Evolutionary conservation across 805 yeast genomes (phyloP).

Genomic region (Kuraishia floccosa): DNA sequence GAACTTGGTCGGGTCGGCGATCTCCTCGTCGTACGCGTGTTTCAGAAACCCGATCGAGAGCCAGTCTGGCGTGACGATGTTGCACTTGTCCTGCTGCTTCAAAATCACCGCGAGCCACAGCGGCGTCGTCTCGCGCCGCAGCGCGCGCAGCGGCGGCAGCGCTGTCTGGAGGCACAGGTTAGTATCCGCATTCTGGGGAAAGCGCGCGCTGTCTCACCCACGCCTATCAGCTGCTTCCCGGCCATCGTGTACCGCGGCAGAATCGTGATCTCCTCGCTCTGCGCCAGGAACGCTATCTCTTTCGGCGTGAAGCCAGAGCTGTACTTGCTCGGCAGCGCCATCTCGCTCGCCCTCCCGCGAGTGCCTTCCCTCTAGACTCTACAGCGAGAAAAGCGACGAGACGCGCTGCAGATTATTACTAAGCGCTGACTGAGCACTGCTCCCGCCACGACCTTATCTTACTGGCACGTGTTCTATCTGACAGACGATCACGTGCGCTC

Average conservation of each 20-base stretch:
- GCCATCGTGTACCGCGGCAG: conserved; percentile 72
- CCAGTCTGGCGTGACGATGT: conserved; percentile 83
- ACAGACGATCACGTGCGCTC: too few relatives aligned
- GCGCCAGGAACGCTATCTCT: conserved; percentile 79
- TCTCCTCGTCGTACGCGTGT: conserved; percentile 56
- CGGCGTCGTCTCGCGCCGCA: conserved; percentile 63
- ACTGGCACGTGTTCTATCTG: too few relatives aligned
- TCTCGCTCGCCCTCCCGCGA: too few relatives aligned
- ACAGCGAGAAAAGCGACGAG: too few relatives aligned
- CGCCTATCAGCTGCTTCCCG: conserved; percentile 54
- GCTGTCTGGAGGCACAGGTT: conserved; percentile 27
- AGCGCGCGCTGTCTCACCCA: conserved; percentile 21
- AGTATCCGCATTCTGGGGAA: too few relatives aligned
- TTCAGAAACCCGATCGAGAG: conserved; percentile 42
- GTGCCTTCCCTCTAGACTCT: too few relatives aligned
- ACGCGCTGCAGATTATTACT: too few relatives aligned
- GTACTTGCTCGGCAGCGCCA: conserved; percentile 53
- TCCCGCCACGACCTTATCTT: too few relatives aligned
- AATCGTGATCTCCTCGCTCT: conserved; percentile 61
- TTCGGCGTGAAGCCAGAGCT: conserved; percentile 54
- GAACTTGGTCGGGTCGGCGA: conserved; percentile 43
- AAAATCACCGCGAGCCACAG: conserved; percentile 81
- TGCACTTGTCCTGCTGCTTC: conserved; percentile 78
- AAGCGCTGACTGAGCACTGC: too few relatives aligned
- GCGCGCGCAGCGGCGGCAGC: conserved; percentile 50